phyloP scores from a whole-genome alignment of 2,329 filamentous ascomycete genomes.

The Dactylonectria macrodidyma region DNA sequence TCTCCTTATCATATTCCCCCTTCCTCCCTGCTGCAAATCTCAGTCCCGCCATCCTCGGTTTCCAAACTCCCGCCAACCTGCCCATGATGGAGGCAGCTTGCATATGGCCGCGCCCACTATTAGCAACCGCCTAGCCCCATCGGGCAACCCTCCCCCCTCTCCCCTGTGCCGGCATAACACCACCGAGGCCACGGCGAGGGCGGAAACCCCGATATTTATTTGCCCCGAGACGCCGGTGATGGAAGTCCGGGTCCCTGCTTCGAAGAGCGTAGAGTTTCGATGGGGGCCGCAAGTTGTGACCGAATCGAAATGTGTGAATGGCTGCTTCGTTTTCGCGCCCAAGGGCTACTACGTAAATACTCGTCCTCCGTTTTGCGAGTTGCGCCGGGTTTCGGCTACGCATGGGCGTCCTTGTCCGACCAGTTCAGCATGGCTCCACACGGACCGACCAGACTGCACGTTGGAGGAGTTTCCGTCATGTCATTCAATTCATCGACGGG shows the following conservation, averaged over 20 bases:
- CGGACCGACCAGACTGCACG: slow-evolving; percentile 14
- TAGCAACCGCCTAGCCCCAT: slow-evolving; percentile 41
- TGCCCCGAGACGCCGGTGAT: slow-evolving; percentile 11
- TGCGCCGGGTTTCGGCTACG: slow-evolving; percentile 27
- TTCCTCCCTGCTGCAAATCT: slow-evolving; percentile 2
- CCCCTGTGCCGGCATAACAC: slow-evolving; percentile 41
- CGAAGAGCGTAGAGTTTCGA: background rate
- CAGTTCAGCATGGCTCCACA: slow-evolving; percentile 25
- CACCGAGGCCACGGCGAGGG: slow-evolving; percentile 35
- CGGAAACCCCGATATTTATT: background rate
- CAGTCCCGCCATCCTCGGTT: slow-evolving; percentile 12
- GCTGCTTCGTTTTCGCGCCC: background rate
- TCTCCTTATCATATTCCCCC: background rate
- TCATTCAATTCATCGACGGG: slow-evolving; percentile 31
- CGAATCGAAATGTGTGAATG: slow-evolving; percentile 7
- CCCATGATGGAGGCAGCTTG: slow-evolving; percentile 8
- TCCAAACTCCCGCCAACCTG: slow-evolving; percentile 24
- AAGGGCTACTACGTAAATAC: background rate
- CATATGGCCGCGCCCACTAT: slow-evolving; percentile 35
- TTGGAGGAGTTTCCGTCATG: slow-evolving; percentile 24
- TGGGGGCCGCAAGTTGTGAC: background rate
- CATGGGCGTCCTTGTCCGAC: slow-evolving; percentile 5
- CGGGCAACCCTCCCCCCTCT: slow-evolving; percentile 22
- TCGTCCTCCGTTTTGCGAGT: background rate
- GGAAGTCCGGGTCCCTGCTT: slow-evolving; percentile 16